Percentiles rank a stretch among this genome's conserved stretches.
Evolutionary conservation across 129 eudicot genomes (phyloP).

Genomic region (Tagetes patula): DNA sequence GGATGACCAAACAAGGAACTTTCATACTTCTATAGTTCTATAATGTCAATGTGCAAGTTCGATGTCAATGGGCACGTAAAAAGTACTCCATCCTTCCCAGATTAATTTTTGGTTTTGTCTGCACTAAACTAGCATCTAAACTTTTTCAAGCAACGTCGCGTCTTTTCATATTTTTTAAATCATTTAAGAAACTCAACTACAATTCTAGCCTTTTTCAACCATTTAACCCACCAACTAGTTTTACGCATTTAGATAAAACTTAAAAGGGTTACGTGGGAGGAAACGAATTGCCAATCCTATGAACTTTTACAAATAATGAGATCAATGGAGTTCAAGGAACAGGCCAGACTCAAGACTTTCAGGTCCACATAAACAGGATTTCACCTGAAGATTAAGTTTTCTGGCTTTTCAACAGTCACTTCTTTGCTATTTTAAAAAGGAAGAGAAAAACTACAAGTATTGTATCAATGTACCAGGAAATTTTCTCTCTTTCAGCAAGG

Average conservation of each 20-base stretch:
- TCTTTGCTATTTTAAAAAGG: background rate
- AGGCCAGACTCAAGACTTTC: constrained; percentile 12
- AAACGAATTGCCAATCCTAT: background rate
- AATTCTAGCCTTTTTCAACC: too few relatives aligned
- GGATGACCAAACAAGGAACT: constrained; percentile 19
- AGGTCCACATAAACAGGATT: constrained; percentile 7
- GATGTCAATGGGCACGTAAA: constrained; percentile 22
- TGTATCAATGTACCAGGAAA: constrained; percentile 48
- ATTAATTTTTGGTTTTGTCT: constrained; percentile 12
- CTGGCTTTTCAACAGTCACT: constrained; percentile 6
- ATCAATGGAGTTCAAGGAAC: constrained; percentile 10
- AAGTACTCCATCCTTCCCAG: constrained; percentile 11
- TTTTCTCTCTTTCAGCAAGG: constrained; percentile 38
- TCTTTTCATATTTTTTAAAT: too few relatives aligned
- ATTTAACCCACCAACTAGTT: too few relatives aligned
- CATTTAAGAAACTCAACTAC: too few relatives aligned
- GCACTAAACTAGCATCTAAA: background rate
- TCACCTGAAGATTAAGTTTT: background rate
- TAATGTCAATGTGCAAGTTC: constrained; percentile 9
- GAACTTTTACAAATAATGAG: background rate
- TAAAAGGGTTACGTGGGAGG: too few relatives aligned
- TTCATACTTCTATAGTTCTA: constrained; percentile 1
- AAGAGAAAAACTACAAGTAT: background rate
- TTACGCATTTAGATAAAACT: too few relatives aligned
- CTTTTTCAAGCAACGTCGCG: background rate